These are phyloP conservation scores for Thalassiosira profunda DNA, from an alignment of 108 stramenopile species.

Conservation along the genomic window DNA sequence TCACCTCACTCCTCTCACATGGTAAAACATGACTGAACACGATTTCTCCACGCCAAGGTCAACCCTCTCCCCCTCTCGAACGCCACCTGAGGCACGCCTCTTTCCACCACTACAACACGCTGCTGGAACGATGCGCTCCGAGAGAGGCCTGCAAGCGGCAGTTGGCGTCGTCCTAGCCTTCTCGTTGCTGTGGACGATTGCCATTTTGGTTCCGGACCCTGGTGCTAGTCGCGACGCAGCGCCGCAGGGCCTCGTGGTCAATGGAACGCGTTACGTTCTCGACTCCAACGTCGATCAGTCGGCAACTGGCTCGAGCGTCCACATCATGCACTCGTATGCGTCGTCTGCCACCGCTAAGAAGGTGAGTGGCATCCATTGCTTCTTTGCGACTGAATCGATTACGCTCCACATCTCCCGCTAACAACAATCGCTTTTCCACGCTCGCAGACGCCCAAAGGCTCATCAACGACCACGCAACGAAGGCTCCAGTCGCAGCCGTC, in stretches of 20 bases:
- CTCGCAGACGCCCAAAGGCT: background rate
- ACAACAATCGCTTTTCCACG: background rate
- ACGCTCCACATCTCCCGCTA: background rate
- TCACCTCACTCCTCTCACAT: no score
- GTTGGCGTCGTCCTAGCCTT: constrained; percentile 25
- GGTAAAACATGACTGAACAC: no score
- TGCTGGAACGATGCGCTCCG: constrained; percentile 16
- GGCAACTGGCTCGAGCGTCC: background rate
- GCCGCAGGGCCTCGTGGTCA: background rate
- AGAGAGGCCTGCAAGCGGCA: constrained; percentile 28
- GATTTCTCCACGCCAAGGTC: no score
- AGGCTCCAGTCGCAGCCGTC: background rate
- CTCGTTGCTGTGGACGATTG: constrained; percentile 30
- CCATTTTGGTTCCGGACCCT: constrained; percentile 8
- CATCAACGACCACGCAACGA: background rate
- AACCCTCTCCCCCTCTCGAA: no score
- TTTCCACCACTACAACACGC: no score
- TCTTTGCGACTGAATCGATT: background rate
- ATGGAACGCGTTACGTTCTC: constrained; percentile 6
- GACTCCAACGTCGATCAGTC: constrained; percentile 7
- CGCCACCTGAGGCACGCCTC: no score
- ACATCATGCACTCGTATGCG: background rate
- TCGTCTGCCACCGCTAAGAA: background rate
- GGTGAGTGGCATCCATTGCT: background rate
- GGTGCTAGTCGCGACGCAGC: background rate